Conservation (phyloP, 2,329 filamentous ascomycete species). For the Periconia sp. region DNA sequence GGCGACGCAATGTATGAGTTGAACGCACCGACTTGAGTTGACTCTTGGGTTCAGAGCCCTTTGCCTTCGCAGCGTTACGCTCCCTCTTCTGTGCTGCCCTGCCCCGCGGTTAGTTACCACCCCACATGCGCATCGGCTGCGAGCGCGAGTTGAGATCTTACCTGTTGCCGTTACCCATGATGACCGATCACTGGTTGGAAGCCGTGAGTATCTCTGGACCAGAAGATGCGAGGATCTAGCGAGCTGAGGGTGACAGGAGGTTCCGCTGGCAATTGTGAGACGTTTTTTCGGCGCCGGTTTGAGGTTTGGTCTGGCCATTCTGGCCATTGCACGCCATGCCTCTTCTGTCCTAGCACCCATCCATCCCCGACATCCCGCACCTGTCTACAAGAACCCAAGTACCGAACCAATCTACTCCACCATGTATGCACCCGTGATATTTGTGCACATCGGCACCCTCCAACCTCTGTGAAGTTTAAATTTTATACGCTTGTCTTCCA, state of each 20-base stretch:
- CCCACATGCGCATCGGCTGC: neutral
- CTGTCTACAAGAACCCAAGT: neutral
- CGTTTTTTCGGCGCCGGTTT: slow-evolving; percentile 16
- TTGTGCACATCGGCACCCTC: neutral
- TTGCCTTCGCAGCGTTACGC: slow-evolving; percentile 33
- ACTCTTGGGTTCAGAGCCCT: slow-evolving; percentile 32
- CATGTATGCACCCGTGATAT: neutral
- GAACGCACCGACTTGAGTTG: slow-evolving; percentile 40
- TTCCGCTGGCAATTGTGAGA: slow-evolving; percentile 19
- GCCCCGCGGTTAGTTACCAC: slow-evolving; percentile 18
- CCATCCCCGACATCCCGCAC: neutral
- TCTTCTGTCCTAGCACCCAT: neutral
- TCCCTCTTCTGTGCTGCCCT: slow-evolving; percentile 44
- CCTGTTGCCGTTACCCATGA: slow-evolving; percentile 44
- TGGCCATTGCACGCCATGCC: neutral
- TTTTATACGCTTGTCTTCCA: neutral
- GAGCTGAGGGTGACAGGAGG: slow-evolving; percentile 11
- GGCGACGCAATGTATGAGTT: neutral
- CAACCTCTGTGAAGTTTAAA: neutral
- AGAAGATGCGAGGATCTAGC: neutral
- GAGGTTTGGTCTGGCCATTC: neutral
- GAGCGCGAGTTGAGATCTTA: slow-evolving; percentile 14
- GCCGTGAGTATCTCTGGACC: neutral
- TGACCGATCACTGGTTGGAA: slow-evolving; percentile 14
- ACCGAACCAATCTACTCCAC: neutral